Evolutionary conservation across 2,329 filamentous ascomycete genomes (phyloP).

Genomic region (Triangularia verruculosa): DNA sequence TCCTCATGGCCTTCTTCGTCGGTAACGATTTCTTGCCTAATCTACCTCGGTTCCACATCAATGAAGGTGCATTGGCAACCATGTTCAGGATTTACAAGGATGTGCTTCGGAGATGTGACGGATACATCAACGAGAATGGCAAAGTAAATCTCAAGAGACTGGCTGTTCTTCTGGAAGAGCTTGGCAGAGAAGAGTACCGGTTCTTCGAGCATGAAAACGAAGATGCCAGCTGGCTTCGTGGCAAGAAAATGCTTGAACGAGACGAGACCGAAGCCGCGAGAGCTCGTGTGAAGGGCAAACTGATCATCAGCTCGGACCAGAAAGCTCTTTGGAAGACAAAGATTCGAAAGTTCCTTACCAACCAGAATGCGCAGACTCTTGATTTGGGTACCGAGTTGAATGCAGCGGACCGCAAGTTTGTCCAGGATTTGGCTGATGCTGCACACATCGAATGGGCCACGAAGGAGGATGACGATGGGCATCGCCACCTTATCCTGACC

Average conservation of each 20-base stretch:
- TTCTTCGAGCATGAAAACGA: slow-evolving; percentile 89
- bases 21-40: slow-evolving; percentile 99
- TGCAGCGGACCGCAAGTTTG: slow-evolving; percentile 87
- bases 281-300: slow-evolving; percentile 55
- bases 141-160: slow-evolving; percentile 84
- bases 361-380: slow-evolving; percentile 61
- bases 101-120: slow-evolving; percentile 79
- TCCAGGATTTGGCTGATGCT: slow-evolving; percentile 75
- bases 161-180: slow-evolving; percentile 72
- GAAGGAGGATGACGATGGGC: slow-evolving; percentile 54
- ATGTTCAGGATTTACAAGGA: slow-evolving; percentile 98
- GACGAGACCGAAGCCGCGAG: slow-evolving; percentile 58
- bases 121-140: slow-evolving; percentile 95
- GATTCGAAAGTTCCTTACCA: slow-evolving; percentile 78
- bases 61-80: slow-evolving; percentile 90
- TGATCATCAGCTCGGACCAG: slow-evolving; percentile 76
- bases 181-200: slow-evolving; percentile 85
- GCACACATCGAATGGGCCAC: slow-evolving; percentile 58
- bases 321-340: slow-evolving; percentile 75
- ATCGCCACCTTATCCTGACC: slow-evolving; percentile 50
- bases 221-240: slow-evolving; percentile 87
- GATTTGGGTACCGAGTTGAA: slow-evolving; percentile 72
- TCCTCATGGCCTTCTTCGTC: slow-evolving; percentile 98
- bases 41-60: slow-evolving; percentile 93
- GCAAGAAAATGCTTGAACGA: slow-evolving; percentile 74